Evolutionary conservation across 768 basidiomycete species (phyloP), one percentile per base, ranked within the genome.

Genomic region (Phaeotremella fagi): DNA sequence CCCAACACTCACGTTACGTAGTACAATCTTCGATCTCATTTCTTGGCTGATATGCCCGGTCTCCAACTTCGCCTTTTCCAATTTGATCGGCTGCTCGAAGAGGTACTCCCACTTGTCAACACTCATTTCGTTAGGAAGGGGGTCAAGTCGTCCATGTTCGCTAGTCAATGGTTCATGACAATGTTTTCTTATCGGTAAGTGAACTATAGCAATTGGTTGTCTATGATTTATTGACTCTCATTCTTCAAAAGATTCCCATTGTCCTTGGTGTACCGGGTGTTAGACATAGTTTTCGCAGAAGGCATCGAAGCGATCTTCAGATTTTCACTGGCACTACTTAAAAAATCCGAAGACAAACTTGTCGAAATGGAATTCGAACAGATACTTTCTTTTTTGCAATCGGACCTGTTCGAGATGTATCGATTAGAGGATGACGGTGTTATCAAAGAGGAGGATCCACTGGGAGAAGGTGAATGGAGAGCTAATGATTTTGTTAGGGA

Each of bases 41-140:
- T 91, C 76, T 79, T 97, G n/a, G 92, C 95, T 3, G 94, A 99
- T 68, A 99, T 99, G 95, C 95, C 95, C 0, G 94, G 90, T 61
- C 74, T 99, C 4, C 95, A 98, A 71, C 77, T 91, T 37, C 88
- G 94, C 20, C 80, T 99, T 16, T 81, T 78, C 68, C 79, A 99
- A 83, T 97, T 98, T 75, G 95, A 98, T 71, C 87, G 92, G 25
- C 76, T 97, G 45, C 77, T 95, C 38, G 95, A 99, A 71, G 95
- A 99, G 60, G 69, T 94, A 9, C 77, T 97, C 3, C 95, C 95
- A 3, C 87, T 92, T 3, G 78, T 98, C 4, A 90, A 98, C 66
- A 77, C 94, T 22, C 95, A 98, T 74, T 88, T 99, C 66, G 75
- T 94, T 26, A 83, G 92, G 26, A 88, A 95, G 75, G 94, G 92